phyloP scores from a whole-genome alignment of 495 filamentous ascomycete genomes.

The Haplographium delicatum region DNA sequence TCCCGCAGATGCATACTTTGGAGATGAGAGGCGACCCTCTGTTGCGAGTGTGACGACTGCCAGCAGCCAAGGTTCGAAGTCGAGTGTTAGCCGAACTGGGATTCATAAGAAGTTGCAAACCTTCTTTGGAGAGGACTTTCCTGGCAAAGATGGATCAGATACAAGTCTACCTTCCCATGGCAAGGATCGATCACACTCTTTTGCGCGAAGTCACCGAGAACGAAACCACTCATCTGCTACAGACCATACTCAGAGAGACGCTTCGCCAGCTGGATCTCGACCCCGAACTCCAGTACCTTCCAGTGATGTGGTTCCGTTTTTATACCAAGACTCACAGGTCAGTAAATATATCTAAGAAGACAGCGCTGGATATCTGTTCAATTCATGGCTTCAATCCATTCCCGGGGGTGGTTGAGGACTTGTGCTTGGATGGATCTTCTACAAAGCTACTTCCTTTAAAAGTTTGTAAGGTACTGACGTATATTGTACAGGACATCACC shows the following conservation, averaged over 20 bases:
- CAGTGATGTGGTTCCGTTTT: conserved; percentile 91
- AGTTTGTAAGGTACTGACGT: conserved; percentile 15
- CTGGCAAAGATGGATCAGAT: conserved; percentile 63
- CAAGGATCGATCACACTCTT: conserved; percentile 51
- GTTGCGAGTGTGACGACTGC: conserved; percentile 78
- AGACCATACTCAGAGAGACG: conserved; percentile 48
- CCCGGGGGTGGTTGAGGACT: no score
- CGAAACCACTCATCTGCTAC: conserved; percentile 73
- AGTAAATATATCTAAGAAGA: conserved; percentile 3
- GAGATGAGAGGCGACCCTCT: conserved; percentile 80
- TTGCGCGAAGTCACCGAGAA: conserved; percentile 53
- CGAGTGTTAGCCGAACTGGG: conserved; percentile 59
- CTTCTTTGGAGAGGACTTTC: conserved; percentile 85
- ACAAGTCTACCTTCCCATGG: conserved; percentile 54
- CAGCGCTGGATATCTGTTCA: no score
- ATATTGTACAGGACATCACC: conserved; percentile 58
- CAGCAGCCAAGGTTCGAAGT: conserved; percentile 85
- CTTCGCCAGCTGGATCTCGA: conserved; percentile 63
- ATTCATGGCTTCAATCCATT: no score
- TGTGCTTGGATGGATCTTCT: no score
- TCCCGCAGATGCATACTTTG: conserved; percentile 56
- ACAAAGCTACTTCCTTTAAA: no score
- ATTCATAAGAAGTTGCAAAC: conserved; percentile 73
- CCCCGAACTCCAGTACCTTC: conserved; percentile 82
- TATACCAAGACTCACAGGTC: conserved; percentile 78